Conservation (phyloP, 2,329 filamentous ascomycete species). For the Hypoxylon sp. region DNA sequence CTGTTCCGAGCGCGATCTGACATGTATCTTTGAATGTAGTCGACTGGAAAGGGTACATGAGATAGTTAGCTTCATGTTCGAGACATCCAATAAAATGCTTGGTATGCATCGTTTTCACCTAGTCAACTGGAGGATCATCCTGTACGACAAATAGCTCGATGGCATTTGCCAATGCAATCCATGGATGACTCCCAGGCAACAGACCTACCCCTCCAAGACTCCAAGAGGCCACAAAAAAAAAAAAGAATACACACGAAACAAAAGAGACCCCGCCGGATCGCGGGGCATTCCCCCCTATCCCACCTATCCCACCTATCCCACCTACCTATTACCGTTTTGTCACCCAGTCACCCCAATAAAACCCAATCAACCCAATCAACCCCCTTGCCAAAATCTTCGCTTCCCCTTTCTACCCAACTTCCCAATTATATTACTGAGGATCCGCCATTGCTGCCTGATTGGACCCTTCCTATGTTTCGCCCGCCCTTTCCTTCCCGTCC, state of each 20-base stretch:
- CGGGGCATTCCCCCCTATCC: conserved; percentile 31
- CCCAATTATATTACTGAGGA: conserved; percentile 35
- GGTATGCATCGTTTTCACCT: conserved; percentile 23
- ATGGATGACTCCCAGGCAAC: conserved; percentile 25
- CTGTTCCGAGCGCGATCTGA: background rate
- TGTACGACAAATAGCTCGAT: conserved; percentile 39
- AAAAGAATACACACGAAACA: conserved; percentile 4
- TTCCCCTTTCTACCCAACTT: conserved; percentile 31
- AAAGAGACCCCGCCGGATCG: conserved; percentile 22
- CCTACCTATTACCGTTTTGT: conserved; percentile 2
- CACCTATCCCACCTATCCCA: conserved; percentile 21
- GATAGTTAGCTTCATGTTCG: conserved; percentile 15
- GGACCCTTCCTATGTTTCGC: conserved; percentile 34
- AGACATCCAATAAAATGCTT: conserved; percentile 29
- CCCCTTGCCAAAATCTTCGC: conserved; percentile 1
- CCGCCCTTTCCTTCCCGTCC: conserved; percentile 14
- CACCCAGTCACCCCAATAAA: background rate
- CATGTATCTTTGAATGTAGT: background rate
- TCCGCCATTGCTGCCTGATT: conserved; percentile 40
- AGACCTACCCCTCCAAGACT: conserved; percentile 24
- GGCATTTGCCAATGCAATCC: conserved; percentile 41
- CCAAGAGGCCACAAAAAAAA: conserved; percentile 8
- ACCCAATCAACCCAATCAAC: conserved; percentile 1
- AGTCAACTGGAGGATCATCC: conserved; percentile 19
- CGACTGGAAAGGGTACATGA: background rate